These are phyloP conservation scores for Guyanaporus albipodus DNA, from an alignment of 768 basidiomycete species.

Conservation along the genomic window DNA sequence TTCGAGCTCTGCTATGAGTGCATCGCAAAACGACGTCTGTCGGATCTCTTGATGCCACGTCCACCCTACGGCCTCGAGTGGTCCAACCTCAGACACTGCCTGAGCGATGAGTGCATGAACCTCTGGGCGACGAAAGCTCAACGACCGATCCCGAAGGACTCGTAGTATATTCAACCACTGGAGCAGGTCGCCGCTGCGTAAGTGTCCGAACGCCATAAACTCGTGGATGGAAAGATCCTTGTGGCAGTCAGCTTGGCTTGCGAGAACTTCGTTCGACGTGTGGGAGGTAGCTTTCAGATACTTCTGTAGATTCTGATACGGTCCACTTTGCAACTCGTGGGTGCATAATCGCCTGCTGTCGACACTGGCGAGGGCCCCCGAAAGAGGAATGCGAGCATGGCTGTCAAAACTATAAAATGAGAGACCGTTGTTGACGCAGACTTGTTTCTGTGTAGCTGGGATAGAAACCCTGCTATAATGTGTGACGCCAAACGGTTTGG, in stretches of 20 bases:
- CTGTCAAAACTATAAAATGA: slow-evolving; percentile 30
- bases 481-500: slow-evolving; percentile 16
- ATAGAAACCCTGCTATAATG: slow-evolving; percentile 16
- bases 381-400: neutral
- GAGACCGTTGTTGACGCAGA: slow-evolving; percentile 31
- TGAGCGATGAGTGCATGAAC: slow-evolving; percentile 42
- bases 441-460: slow-evolving; percentile 8
- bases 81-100: slow-evolving; percentile 41
- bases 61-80: neutral
- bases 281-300: slow-evolving; percentile 14
- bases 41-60: slow-evolving; percentile 13
- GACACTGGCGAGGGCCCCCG: neutral
- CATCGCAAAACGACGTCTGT: slow-evolving; percentile 10
- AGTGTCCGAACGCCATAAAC: slow-evolving; percentile 17
- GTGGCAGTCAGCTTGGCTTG: slow-evolving; percentile 40
- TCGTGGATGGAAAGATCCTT: slow-evolving; percentile 36
- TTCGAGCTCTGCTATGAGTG: slow-evolving; percentile 34
- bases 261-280: slow-evolving; percentile 22
- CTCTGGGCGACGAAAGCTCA: slow-evolving; percentile 38
- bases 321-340: slow-evolving; percentile 27
- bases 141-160: slow-evolving; percentile 33
- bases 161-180: slow-evolving; percentile 51
- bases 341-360: slow-evolving; percentile 16
- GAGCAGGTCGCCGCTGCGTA: slow-evolving; percentile 42
- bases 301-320: slow-evolving; percentile 35